Evolutionary conservation across 2,329 filamentous ascomycete genomes (phyloP).

Genomic region (Diplodia sapinea): DNA sequence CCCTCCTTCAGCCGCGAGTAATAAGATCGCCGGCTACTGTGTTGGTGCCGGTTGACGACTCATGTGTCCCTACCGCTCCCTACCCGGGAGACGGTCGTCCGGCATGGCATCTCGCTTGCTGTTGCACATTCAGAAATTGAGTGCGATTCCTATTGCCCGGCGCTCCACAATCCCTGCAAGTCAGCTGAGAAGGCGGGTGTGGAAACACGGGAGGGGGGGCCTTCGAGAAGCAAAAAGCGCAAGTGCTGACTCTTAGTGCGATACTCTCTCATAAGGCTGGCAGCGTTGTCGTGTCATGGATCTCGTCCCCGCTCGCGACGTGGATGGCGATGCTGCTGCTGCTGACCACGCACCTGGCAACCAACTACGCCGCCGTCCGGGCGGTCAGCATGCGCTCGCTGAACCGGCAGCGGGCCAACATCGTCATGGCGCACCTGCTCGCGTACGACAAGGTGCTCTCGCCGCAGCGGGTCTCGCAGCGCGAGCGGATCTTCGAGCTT

Average conservation of each 20-base stretch:
- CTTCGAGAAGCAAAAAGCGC: constrained; percentile 21
- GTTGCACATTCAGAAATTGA: background rate
- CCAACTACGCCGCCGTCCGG: constrained; percentile 85
- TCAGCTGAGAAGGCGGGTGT: constrained; percentile 18
- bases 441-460: constrained; percentile 57
- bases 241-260: constrained; percentile 24
- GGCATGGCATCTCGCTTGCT: constrained; percentile 14
- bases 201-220: constrained; percentile 13
- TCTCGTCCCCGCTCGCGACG: constrained; percentile 73
- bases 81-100: background rate
- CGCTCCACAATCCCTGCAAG: constrained; percentile 1
- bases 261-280: constrained; percentile 59
- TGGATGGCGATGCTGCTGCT: constrained; percentile 75
- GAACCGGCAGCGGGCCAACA: constrained; percentile 83
- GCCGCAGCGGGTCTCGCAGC: constrained; percentile 67
- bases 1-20: background rate
- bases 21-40: background rate
- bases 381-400: constrained; percentile 82
- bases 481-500: constrained; percentile 63
- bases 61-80: background rate
- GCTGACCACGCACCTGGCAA: constrained; percentile 76
- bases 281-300: constrained; percentile 76
- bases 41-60: constrained; percentile 2
- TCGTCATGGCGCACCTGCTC: constrained; percentile 69
- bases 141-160: background rate